Evolutionary conservation across 805 yeast species (phyloP).

Genomic region (Cyberlindnera veronae): DNA sequence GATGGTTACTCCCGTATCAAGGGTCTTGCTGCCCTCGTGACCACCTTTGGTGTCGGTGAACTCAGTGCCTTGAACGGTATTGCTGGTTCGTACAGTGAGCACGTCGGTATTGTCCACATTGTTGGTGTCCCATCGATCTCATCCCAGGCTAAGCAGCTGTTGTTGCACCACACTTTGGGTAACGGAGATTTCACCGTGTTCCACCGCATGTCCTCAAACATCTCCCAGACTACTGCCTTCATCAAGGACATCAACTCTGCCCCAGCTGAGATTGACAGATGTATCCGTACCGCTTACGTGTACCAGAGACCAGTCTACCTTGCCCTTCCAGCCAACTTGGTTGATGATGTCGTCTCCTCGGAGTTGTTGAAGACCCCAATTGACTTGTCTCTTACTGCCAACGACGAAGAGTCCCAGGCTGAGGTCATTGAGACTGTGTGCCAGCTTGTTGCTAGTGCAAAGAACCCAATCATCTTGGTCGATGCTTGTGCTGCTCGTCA

Average conservation of each 20-base stretch:
- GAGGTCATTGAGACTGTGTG: slow-evolving; percentile 57
- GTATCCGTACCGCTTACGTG: slow-evolving; percentile 67
- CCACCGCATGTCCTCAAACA: slow-evolving; percentile 72
- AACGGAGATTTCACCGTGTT: slow-evolving; percentile 79
- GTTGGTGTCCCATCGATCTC: slow-evolving; percentile 83
- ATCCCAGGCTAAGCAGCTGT: slow-evolving; percentile 66
- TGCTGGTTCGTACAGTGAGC: slow-evolving; percentile 88
- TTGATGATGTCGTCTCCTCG: slow-evolving; percentile 59
- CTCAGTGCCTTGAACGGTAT: slow-evolving; percentile 79
- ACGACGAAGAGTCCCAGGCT: slow-evolving; percentile 57
- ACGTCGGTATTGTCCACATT: slow-evolving; percentile 78
- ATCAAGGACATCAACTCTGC: slow-evolving; percentile 63
- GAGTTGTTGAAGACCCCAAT: slow-evolving; percentile 58
- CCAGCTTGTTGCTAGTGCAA: slow-evolving; percentile 50
- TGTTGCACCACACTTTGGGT: slow-evolving; percentile 82
- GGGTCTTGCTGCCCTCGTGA: slow-evolving; percentile 68
- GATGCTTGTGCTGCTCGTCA: slow-evolving; percentile 89
- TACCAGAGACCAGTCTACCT: slow-evolving; percentile 79
- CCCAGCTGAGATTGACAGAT: slow-evolving; percentile 67
- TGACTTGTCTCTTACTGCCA: slow-evolving; percentile 53
- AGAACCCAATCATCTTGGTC: slow-evolving; percentile 71
- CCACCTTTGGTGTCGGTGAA: slow-evolving; percentile 93
- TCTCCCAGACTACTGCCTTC: slow-evolving; percentile 63
- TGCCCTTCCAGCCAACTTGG: slow-evolving; percentile 80
- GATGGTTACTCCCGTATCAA: slow-evolving; percentile 86